Conservation (phyloP, 768 basidiomycete species). For the Phaffia australis region DNA sequence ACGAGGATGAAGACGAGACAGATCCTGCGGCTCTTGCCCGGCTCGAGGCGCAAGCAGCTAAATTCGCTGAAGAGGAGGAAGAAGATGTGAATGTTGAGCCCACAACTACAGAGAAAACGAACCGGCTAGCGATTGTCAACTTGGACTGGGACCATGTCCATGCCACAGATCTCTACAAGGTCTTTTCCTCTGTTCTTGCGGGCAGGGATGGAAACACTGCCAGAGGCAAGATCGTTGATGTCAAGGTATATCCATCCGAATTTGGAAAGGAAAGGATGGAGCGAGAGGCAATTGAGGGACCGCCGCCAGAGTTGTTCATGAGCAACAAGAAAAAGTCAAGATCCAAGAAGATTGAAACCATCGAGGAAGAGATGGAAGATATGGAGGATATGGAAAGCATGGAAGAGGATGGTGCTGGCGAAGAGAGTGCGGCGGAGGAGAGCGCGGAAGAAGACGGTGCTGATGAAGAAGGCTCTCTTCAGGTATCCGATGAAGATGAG, state of each 20-base stretch:
- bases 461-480: conserved; percentile 28
- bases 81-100: conserved; percentile 19
- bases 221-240: conserved; percentile 60
- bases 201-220: conserved; percentile 34
- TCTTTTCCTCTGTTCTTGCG: conserved; percentile 69
- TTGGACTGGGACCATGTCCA: conserved; percentile 97
- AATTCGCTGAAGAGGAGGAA: conserved; percentile 44
- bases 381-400: conserved; percentile 27
- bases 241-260: conserved; percentile 81
- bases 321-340: conserved; percentile 12
- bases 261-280: conserved; percentile 82
- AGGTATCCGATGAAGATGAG: conserved; percentile 29
- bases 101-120: conserved; percentile 41
- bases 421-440: conserved; percentile 24
- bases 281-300: conserved; percentile 79
- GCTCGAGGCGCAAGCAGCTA: conserved; percentile 20
- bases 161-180: conserved; percentile 78
- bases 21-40: conserved; percentile 46
- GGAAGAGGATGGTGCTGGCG: conserved; percentile 18
- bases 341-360: conserved; percentile 11
- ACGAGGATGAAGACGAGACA: conserved; percentile 47
- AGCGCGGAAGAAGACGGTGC: conserved; percentile 13
- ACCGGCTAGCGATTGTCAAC: conserved; percentile 78
- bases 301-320: conserved; percentile 69
- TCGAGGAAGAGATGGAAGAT: conserved; percentile 23